phyloP scores from a whole-genome alignment of 495 filamentous ascomycete species.

The Trypethelium eluteriae region DNA sequence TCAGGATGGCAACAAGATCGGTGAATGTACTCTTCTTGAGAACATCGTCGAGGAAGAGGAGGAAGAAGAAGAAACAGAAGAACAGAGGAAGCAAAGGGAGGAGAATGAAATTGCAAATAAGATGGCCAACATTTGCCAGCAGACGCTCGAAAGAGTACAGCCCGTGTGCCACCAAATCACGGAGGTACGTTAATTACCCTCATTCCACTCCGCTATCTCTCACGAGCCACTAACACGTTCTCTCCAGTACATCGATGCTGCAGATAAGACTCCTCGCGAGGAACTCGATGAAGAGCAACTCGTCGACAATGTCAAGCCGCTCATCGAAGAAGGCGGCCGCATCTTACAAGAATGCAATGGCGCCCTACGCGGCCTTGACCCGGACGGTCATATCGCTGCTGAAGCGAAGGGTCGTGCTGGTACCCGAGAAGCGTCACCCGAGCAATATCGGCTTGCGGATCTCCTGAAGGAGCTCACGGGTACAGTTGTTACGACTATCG shows the following conservation, averaged over 20 bases:
- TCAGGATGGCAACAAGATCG: slow-evolving; percentile 69
- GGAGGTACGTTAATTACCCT: slow-evolving; percentile 50
- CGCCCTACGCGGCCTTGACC: slow-evolving; percentile 81
- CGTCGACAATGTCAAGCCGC: slow-evolving; percentile 73
- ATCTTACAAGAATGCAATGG: slow-evolving; percentile 86
- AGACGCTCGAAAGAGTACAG: slow-evolving; percentile 73
- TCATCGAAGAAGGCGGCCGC: slow-evolving; percentile 74
- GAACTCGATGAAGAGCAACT: slow-evolving; percentile 87
- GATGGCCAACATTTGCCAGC: slow-evolving; percentile 64
- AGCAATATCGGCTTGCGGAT: slow-evolving; percentile 81
- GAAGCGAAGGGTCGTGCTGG: slow-evolving; percentile 76
- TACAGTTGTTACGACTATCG: slow-evolving; percentile 65
- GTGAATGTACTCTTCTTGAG: slow-evolving; percentile 70
- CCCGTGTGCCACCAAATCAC: slow-evolving; percentile 84
- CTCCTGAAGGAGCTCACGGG: slow-evolving; percentile 66
- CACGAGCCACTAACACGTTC: slow-evolving; percentile 19
- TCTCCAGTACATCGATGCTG: slow-evolving; percentile 62
- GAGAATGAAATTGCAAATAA: slow-evolving; percentile 70
- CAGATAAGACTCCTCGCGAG: slow-evolving; percentile 76
- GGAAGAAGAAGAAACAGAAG: slow-evolving; percentile 46
- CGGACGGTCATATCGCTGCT: slow-evolving; percentile 76
- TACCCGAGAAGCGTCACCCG: slow-evolving; percentile 72
- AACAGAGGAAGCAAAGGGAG: slow-evolving; percentile 51
- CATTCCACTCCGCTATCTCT: not conserved
- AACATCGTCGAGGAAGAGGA: slow-evolving; percentile 57